These are phyloP conservation scores for Fusarium transvaalense DNA, from an alignment of 2,329 filamentous ascomycete species.

Conservation along the genomic window DNA sequence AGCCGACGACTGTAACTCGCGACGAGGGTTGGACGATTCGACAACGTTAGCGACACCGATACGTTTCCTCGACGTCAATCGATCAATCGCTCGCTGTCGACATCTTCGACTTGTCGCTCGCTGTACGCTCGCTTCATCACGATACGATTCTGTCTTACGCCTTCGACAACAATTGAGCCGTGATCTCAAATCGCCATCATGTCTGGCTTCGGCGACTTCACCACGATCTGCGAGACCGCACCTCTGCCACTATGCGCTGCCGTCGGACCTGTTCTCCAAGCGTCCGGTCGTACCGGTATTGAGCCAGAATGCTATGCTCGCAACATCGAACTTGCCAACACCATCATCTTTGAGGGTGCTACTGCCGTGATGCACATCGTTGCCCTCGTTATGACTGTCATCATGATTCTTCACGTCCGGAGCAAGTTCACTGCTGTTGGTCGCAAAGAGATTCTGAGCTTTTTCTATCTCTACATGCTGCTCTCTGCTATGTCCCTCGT, in stretches of 20 bases:
- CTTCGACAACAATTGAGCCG: conserved; percentile 9
- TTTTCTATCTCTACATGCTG: conserved; percentile 97
- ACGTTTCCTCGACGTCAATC: conserved; percentile 5
- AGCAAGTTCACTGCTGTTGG: conserved; percentile 98
- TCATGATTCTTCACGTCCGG: conserved; percentile 97
- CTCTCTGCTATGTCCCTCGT: conserved; percentile 89
- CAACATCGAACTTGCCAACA: conserved; percentile 96
- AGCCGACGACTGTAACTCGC: conserved; percentile 7
- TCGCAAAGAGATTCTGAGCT: conserved; percentile 80
- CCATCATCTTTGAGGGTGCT: conserved; percentile 96
- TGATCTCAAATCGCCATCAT: conserved; percentile 54
- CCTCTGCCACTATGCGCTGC: conserved; percentile 89
- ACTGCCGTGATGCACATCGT: conserved; percentile 92
- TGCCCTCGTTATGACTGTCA: conserved; percentile 90
- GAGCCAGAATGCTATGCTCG: conserved; percentile 93
- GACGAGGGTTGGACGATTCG: conserved; percentile 20
- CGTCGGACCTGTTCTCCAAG: conserved; percentile 79
- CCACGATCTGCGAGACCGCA: conserved; percentile 84
- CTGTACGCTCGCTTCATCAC: conserved; percentile 5
- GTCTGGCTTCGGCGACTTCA: conserved; percentile 94
- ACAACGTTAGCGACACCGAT: conserved; percentile 22
- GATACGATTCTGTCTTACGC: conserved; percentile 2
- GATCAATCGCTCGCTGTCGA: conserved; percentile 6
- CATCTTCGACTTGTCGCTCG: neutral
- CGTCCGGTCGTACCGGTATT: conserved; percentile 79